These are phyloP conservation scores for Ceratorhiza oryzae-sativae DNA, from an alignment of 1,284 basidiomycete genomes.

Conservation along the genomic window DNA sequence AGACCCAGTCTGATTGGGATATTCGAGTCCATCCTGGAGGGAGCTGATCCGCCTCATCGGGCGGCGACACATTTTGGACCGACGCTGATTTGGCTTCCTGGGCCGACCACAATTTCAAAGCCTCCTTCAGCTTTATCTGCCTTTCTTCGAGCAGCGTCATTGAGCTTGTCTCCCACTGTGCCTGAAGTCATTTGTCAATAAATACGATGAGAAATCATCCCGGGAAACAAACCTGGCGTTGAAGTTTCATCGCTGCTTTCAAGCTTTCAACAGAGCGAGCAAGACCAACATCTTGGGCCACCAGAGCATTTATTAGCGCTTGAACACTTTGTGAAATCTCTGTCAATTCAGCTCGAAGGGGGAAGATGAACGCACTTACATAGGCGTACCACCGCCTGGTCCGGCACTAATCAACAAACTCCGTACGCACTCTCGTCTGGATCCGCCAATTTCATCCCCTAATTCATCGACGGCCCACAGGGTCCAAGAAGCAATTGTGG, in stretches of 20 bases:
- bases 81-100: not conserved
- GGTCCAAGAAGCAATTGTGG: slow-evolving; percentile 71
- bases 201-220: not conserved
- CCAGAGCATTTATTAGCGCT: slow-evolving; percentile 12
- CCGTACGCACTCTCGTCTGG: slow-evolving; percentile 21
- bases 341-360: not conserved
- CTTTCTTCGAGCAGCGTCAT: slow-evolving; percentile 20
- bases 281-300: slow-evolving; percentile 16
- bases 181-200: not conserved
- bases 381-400: slow-evolving; percentile 6
- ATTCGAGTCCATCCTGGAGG: slow-evolving; percentile 30
- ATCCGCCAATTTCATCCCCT: slow-evolving; percentile 45
- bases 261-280: not conserved
- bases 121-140: slow-evolving; percentile 1
- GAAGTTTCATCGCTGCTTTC: not conserved
- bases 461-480: slow-evolving; percentile 62
- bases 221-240: slow-evolving; percentile 4
- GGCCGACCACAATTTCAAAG: not conserved
- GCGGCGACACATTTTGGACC: not conserved
- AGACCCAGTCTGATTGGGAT: slow-evolving; percentile 31
- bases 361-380: not conserved
- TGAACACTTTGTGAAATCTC: not conserved
- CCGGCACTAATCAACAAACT: slow-evolving; percentile 24
- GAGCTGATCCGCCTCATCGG: slow-evolving; percentile 12
- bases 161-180: slow-evolving; percentile 4